Evolutionary conservation across 2,329 filamentous ascomycete species (phyloP).

Genomic region (Alternaria burnsii): DNA sequence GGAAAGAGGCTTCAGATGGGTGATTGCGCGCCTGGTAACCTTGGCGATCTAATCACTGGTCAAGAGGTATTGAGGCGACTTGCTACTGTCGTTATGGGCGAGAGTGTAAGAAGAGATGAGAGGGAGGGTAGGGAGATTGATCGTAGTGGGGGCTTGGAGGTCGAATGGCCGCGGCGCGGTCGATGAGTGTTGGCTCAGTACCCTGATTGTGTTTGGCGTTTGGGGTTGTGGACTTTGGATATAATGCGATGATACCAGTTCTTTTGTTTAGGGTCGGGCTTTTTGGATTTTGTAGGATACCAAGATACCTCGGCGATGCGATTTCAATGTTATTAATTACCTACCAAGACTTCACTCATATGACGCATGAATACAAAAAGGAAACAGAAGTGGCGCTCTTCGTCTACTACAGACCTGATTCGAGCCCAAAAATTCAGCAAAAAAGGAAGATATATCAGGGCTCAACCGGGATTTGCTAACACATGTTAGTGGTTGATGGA

Average conservation of each 20-base stretch:
- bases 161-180: slow-evolving; percentile 23
- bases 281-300: not conserved
- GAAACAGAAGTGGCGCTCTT: too few relatives aligned
- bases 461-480: slow-evolving; percentile 20
- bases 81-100: slow-evolving; percentile 47
- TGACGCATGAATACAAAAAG: too few relatives aligned
- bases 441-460: slow-evolving; percentile 4
- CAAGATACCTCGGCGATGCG: slow-evolving; percentile 2
- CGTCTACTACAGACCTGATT: too few relatives aligned
- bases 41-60: slow-evolving; percentile 33
- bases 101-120: slow-evolving; percentile 46
- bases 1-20: slow-evolving; percentile 42
- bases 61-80: slow-evolving; percentile 42
- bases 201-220: not conserved
- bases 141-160: slow-evolving; percentile 22
- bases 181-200: not conserved
- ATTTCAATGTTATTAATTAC: not conserved
- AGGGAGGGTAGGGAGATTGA: slow-evolving; percentile 37
- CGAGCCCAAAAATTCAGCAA: not conserved
- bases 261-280: not conserved
- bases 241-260: not conserved
- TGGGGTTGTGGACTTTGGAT: not conserved
- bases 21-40: slow-evolving; percentile 34
- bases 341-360: not conserved
- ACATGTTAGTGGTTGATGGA: not conserved